Percentiles rank a stretch among this genome's conserved stretches.
Conservation (phyloP, 805 yeast species). For the Saccharomyces mikatae region DNA sequence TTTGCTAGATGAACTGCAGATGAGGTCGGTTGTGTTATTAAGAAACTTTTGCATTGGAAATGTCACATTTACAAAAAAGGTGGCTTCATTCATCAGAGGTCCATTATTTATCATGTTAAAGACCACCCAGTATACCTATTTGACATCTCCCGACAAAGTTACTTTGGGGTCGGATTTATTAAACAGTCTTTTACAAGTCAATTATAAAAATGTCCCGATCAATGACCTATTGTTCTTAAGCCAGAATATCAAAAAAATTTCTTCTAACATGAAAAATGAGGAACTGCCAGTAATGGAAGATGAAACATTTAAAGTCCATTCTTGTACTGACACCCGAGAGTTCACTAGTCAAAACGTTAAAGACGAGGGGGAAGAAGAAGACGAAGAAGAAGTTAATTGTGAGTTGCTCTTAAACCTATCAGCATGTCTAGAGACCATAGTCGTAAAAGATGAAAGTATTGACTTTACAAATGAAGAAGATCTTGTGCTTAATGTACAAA, state of each 20-base stretch:
- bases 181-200: conserved; percentile 12
- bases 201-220: conserved; percentile 2
- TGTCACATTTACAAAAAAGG: conserved; percentile 10
- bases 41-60: conserved; percentile 25
- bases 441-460: conserved; percentile 8
- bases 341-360: conserved; percentile 3
- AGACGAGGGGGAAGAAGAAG: conserved; percentile 6
- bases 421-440: conserved; percentile 15
- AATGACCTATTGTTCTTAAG: conserved; percentile 11
- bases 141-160: conserved; percentile 11
- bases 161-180: conserved; percentile 19
- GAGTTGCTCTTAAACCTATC: conserved; percentile 17
- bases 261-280: conserved; percentile 8
- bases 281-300: background rate
- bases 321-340: conserved; percentile 9
- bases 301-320: background rate
- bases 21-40: conserved; percentile 22
- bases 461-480: conserved; percentile 6
- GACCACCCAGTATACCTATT: conserved; percentile 6
- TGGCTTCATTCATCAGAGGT: conserved; percentile 9
- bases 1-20: conserved; percentile 14
- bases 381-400: conserved; percentile 17
- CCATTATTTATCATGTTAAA: conserved; percentile 14
- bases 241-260: conserved; percentile 6
- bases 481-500: conserved; percentile 11